These are phyloP conservation scores for Inonotus hispidus DNA, from an alignment of 1,284 basidiomycete species.

Conservation along the genomic window DNA sequence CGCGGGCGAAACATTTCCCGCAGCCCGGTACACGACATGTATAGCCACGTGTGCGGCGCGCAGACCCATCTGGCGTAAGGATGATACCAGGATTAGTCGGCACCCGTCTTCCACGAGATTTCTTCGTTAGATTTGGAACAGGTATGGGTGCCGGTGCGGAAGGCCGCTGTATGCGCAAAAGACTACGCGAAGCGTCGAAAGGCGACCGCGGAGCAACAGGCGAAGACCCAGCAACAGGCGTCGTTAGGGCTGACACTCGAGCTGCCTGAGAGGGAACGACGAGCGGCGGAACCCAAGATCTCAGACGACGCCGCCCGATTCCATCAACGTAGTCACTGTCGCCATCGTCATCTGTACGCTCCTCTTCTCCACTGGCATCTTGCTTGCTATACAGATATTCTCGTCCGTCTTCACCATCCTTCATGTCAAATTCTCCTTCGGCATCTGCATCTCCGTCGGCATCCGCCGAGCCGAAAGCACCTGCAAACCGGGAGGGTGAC, in stretches of 20 bases:
- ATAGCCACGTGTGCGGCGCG: slow-evolving; percentile 53
- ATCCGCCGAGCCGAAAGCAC: slow-evolving; percentile 13
- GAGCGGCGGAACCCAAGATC: slow-evolving; percentile 7
- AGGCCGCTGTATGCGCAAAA: slow-evolving; percentile 8
- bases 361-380: slow-evolving; percentile 9
- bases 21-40: slow-evolving; percentile 70
- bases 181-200: not conserved
- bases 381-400: not conserved
- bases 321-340: slow-evolving; percentile 16
- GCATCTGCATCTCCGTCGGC: slow-evolving; percentile 8
- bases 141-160: slow-evolving; percentile 50
- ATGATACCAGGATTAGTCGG: slow-evolving; percentile 43
- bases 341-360: slow-evolving; percentile 8
- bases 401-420: slow-evolving; percentile 10
- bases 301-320: not conserved
- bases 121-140: slow-evolving; percentile 68
- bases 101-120: slow-evolving; percentile 63
- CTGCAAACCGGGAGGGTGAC: slow-evolving; percentile 3
- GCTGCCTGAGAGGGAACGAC: slow-evolving; percentile 16
- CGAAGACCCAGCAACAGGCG: slow-evolving; percentile 5
- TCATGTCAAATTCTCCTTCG: slow-evolving; percentile 6
- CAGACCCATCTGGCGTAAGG: slow-evolving; percentile 28
- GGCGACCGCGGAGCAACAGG: not conserved
- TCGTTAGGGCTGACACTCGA: slow-evolving; percentile 10
- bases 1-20: slow-evolving; percentile 72